Conservation (phyloP, 1,284 basidiomycete species). For the Ganoderma multipileum region DNA sequence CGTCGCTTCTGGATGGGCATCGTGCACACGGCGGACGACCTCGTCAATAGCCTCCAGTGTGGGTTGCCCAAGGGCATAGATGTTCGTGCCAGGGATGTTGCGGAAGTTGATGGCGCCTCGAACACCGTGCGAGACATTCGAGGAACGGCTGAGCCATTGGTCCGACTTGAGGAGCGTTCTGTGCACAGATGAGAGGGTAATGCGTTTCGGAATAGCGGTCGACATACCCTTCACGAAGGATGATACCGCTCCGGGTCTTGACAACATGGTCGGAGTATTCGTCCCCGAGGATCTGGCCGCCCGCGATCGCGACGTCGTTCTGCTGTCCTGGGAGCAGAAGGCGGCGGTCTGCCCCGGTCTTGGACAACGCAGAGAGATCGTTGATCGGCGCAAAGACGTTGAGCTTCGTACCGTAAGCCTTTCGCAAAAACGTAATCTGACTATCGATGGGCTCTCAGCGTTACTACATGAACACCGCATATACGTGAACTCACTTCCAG, state of each 20-base stretch:
- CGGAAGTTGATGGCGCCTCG: conserved; percentile 97
- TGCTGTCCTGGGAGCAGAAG: conserved; percentile 67
- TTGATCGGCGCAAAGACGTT: conserved; percentile 90
- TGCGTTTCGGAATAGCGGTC: conserved; percentile 3
- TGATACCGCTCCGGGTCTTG: conserved; percentile 93
- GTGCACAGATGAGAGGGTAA: conserved; percentile 11
- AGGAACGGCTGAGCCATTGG: conserved; percentile 83
- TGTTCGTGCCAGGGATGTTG: conserved; percentile 81
- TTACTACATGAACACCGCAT: neutral
- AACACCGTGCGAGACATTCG: conserved; percentile 69
- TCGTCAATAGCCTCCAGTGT: conserved; percentile 90
- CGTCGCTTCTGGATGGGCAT: conserved; percentile 63
- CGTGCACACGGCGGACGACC: conserved; percentile 77
- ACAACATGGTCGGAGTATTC: conserved; percentile 95
- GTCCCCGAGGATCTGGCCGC: conserved; percentile 88
- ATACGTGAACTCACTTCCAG: conserved; percentile 75
- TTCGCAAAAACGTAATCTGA: conserved; percentile 87
- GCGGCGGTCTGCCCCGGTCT: conserved; percentile 61
- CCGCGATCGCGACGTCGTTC: conserved; percentile 81
- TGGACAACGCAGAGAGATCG: conserved; percentile 83
- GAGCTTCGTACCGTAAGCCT: conserved; percentile 76
- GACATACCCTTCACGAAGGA: conserved; percentile 83
- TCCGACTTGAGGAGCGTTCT: conserved; percentile 92
- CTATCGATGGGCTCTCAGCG: conserved; percentile 45
- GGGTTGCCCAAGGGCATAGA: conserved; percentile 94